A percentile compares a stretch with the other conserved stretches of the same genome.
Conservation (phyloP, 306 rosid genomes). For the Biancaea sappan region DNA sequence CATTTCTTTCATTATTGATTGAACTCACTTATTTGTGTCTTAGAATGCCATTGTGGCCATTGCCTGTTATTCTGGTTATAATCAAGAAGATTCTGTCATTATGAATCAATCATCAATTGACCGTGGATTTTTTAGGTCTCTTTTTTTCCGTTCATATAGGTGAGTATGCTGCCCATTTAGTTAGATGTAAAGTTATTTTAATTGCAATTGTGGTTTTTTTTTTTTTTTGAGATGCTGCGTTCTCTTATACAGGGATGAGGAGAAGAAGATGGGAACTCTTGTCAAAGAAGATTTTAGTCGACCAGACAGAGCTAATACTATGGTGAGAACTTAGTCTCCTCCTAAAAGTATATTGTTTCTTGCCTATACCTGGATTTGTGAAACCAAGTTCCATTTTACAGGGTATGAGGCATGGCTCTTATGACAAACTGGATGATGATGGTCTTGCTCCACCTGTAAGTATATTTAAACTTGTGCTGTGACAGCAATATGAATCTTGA, state of each 20-base stretch:
- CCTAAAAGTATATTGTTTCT: no score
- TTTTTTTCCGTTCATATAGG: slow-evolving; percentile 97
- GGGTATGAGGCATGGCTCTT: slow-evolving; percentile 99
- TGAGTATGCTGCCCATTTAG: slow-evolving; percentile 30
- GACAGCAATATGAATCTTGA: background rate
- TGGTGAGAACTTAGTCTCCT: slow-evolving; percentile 54
- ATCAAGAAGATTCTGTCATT: slow-evolving; percentile 98
- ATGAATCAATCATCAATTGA: slow-evolving; percentile 98
- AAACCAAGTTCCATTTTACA: slow-evolving; percentile 43
- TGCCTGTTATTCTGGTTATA: slow-evolving; percentile 94
- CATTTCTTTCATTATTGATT: slow-evolving; percentile 11
- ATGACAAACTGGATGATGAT: slow-evolving; percentile 96
- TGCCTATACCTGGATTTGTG: background rate
- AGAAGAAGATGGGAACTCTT: slow-evolving; percentile 98
- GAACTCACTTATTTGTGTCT: slow-evolving; percentile 28
- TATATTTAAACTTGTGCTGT: slow-evolving; percentile 20
- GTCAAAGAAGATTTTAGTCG: slow-evolving; percentile 99
- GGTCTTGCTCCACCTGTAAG: slow-evolving; percentile 99
- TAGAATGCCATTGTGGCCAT: slow-evolving; percentile 99
- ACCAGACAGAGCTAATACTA: slow-evolving; percentile 92
- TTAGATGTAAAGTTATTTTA: background rate
- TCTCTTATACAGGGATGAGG: slow-evolving; percentile 80
- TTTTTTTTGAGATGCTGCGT: slow-evolving; percentile 18
- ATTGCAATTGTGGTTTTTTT: background rate
- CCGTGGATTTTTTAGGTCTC: slow-evolving; percentile 96